Conservation (phyloP, 345 rosid species). For the Brassica juncea region DNA sequence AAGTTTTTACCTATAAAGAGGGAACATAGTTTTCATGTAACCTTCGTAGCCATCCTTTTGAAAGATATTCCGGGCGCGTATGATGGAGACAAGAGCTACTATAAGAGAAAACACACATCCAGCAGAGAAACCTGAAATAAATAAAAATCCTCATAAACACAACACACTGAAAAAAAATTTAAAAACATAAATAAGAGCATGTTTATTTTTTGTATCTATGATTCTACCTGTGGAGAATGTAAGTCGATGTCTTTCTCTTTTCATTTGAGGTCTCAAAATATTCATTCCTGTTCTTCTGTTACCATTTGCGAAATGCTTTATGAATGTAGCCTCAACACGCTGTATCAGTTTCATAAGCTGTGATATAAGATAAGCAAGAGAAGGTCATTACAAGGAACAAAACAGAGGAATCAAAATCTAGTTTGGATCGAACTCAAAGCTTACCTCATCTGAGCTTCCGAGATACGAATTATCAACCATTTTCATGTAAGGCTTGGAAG, state of each 20-base stretch:
- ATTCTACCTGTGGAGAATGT: constrained; percentile 53
- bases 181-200: background rate
- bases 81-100: constrained; percentile 45
- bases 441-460: constrained; percentile 42
- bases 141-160: background rate
- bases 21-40: constrained; percentile 62
- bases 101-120: constrained; percentile 58
- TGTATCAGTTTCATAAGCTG: constrained; percentile 56
- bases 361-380: background rate
- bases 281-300: constrained; percentile 62
- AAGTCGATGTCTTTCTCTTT: constrained; percentile 55
- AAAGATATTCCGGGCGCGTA: constrained; percentile 43
- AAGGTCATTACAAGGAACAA: background rate
- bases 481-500: constrained; percentile 42
- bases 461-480: constrained; percentile 49
- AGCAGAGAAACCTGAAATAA: constrained; percentile 38
- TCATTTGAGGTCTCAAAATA: constrained; percentile 51
- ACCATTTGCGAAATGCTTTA: constrained; percentile 65
- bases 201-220: background rate
- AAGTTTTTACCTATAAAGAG: constrained; percentile 54
- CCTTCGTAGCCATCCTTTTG: background rate
- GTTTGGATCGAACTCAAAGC: background rate
- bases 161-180: background rate
- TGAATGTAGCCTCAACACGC: constrained; percentile 61
- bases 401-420: background rate